Evolutionary conservation across 2,329 filamentous ascomycete genomes (phyloP), one percentile per base, ranked within the genome.

Genomic region (Ophiobolus disseminans): DNA sequence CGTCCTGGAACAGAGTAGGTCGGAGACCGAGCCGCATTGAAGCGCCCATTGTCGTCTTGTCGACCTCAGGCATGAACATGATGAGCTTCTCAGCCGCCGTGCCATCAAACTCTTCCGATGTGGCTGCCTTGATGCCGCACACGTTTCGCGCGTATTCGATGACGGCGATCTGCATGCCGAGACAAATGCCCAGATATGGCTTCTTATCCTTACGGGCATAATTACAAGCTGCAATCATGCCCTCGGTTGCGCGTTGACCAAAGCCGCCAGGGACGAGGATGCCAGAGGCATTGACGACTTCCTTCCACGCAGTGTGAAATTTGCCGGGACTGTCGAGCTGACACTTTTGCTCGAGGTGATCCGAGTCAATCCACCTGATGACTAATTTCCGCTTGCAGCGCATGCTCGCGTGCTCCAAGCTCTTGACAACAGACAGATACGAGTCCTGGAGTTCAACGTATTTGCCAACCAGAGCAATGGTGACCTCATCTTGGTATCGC

Each of bases 121-220:
- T 79, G 1, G 83, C 84, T 34, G 78, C 74, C 3, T 75, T 72
- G 54, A 91, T 80, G 21, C 83, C 83, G 74, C 86, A 89, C 1
- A 93, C 78, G 58, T 90, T 86, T 32, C 91, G 86, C 1, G 91
- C 91, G 62, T 86, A 90, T 73, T 97, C 92, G 60, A 97, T 88
- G 37, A 96, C 91, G 16, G 93, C 91, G 37, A 96, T 83, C 73
- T 97, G 94, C 86, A 96, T 91, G 48, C 91, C 91, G 17, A 97
- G 79, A 70, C 93, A 97, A 55, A 97, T 88, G 50, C 94, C 94
- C 1, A 97, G 81, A 75, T 88, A 97, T 1, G 91, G 91, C 3
- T 84, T 84, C 54, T 88, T 86, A 63, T 91, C 86, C 58, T 88
- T 87, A 46, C 94, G 86, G 1, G 93, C 92, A 87, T 89, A 97